Base-by-base conservation (phyloP, 352 stramenopile species). In the Pythium apleroticum region DNA sequence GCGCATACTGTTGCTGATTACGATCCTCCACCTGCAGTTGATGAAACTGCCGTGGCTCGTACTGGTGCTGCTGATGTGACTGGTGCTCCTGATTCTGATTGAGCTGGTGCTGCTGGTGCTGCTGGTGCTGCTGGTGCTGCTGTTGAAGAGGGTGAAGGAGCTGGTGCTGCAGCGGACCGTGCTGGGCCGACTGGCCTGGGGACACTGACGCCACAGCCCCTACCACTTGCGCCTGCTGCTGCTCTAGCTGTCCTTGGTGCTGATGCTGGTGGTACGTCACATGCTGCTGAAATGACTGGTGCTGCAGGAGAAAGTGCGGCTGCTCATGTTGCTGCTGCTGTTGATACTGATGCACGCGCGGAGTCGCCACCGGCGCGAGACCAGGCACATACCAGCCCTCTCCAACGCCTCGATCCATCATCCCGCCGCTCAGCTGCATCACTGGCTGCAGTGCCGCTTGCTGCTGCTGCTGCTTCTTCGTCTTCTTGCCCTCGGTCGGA, bases 201-300 rank as follows among this genome's bases (percentile, higher is more conserved):
- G 60, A 12, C 68, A 30, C 41, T 75, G 61, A 17, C 20, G 25
- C 37, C 69, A 35, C 9, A 53, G 25, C 4, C 4, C 30, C 9
- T 4, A 9, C 9, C 30, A 10, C 30, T 33, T 33, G 30, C 30
- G 4, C 4, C 27, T 62, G 52, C 35, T 52, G 45, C 25, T 58
- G 35, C 63, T 73, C 73, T 22, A 46, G 37, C 17, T 45, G 11
- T 20, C 7, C 5, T 45, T 45, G 37, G 11, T 45, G 37, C 37
- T 45, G 37, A n/a, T 55, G 17, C 43, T 37, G 43, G 25, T 57
- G 50, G 45, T 39, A 10, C 17, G 27, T 30, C 46, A 35, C 30
- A 24, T 39, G 19, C 12, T 3, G 45, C 33, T 52, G 71, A 20
- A 37, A 52, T 43, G 28, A n/a, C n/a, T n/a, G n/a, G n/a, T n/a